phyloP scores from a whole-genome alignment of 2,329 filamentous ascomycete species.

The Aspergillus viridinutans region DNA sequence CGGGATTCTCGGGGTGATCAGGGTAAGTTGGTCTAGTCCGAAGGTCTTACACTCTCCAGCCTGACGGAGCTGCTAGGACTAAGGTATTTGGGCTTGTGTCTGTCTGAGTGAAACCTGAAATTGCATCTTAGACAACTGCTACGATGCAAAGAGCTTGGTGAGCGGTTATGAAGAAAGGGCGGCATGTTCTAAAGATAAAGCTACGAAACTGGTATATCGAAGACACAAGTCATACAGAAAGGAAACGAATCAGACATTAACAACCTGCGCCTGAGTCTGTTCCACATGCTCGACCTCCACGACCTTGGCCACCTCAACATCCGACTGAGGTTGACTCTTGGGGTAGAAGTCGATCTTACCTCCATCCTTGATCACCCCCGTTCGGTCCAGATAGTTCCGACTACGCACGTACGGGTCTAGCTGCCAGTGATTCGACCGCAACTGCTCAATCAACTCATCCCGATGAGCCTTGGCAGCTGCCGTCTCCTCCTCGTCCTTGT shows the following conservation, averaged over 20 bases:
- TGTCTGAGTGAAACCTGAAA: too few species aligned
- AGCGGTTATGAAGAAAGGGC: background rate
- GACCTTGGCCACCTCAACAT: conserved; percentile 5
- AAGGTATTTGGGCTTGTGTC: too few species aligned
- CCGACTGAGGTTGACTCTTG: conserved; percentile 2
- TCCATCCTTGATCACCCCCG: conserved; percentile 62
- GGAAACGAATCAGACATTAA: conserved; percentile 1
- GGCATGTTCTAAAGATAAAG: background rate
- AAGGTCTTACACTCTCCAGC: too few species aligned
- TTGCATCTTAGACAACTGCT: background rate
- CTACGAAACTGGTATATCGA: background rate
- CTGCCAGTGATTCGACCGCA: conserved; percentile 78
- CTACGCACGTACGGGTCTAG: conserved; percentile 83
- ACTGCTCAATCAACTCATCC: conserved; percentile 56
- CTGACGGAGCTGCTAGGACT: too few species aligned
- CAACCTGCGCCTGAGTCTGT: conserved; percentile 8
- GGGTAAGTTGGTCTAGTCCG: too few species aligned
- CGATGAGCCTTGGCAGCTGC: conserved; percentile 53
- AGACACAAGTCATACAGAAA: background rate
- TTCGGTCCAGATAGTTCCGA: conserved; percentile 73
- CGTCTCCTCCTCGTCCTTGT: conserved; percentile 40
- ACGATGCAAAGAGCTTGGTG: background rate
- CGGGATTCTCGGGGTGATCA: too few species aligned
- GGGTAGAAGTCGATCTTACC: conserved; percentile 70
- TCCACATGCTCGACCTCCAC: conserved; percentile 17